Conservation (phyloP, 345 rosid species). For the Adansonia digitata region DNA sequence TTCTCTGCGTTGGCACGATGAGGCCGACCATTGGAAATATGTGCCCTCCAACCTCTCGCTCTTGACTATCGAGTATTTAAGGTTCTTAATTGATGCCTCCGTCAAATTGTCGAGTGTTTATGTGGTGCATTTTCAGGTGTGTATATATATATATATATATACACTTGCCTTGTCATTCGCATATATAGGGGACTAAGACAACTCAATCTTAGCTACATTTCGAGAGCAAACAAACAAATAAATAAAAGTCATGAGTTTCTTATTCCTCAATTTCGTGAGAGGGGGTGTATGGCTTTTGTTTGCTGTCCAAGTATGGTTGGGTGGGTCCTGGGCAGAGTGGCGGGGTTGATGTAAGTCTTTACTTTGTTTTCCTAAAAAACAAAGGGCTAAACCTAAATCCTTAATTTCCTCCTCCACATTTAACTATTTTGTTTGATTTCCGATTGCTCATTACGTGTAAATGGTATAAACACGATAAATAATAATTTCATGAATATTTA, state of each 20-base stretch:
- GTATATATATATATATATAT: neutral
- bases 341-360: no score
- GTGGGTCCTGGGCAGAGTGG: neutral
- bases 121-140: conserved; percentile 25
- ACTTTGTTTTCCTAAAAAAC: neutral
- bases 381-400: neutral
- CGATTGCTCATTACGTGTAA: neutral
- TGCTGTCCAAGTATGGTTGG: neutral
- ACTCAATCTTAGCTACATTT: neutral
- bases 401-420: neutral
- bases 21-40: conserved; percentile 21
- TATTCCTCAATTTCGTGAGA: neutral
- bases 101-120: neutral
- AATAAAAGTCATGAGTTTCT: neutral
- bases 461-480: no score
- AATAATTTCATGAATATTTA: no score
- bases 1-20: conserved; percentile 5
- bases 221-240: neutral
- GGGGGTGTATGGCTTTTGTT: neutral
- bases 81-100: neutral
- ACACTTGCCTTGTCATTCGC: conserved; percentile 9
- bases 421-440: neutral
- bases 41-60: no score
- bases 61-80: no score
- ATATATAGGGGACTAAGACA: conserved; percentile 14